Percentiles rank a stretch among this genome's conserved stretches.
These are phyloP conservation scores for Xylaria hypoxylon DNA, from an alignment of 2,329 filamentous ascomycete genomes.

Conservation along the genomic window DNA sequence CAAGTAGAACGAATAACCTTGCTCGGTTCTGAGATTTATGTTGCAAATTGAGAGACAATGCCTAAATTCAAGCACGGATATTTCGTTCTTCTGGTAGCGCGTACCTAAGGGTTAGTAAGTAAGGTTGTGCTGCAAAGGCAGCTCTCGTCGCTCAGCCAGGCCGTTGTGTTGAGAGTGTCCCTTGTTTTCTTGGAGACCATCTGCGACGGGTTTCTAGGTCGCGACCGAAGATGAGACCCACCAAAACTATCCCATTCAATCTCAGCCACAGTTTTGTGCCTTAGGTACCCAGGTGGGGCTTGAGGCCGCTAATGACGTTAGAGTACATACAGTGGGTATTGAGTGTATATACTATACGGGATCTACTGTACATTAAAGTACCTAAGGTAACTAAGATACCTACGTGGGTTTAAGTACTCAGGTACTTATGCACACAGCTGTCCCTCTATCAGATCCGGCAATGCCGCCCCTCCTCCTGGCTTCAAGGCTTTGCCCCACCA, in stretches of 20 bases:
- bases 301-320: no score
- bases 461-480: conserved; percentile 13
- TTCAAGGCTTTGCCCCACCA: no score
- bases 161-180: conserved; percentile 19
- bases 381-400: no score
- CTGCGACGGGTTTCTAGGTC: conserved; percentile 35
- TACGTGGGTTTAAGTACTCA: no score
- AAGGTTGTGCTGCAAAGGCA: conserved; percentile 38
- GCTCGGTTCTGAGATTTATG: conserved; percentile 1
- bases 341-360: no score
- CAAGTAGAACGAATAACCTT: not conserved
- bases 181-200: conserved; percentile 32
- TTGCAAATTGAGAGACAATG: conserved; percentile 20
- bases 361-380: no score
- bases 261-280: no score
- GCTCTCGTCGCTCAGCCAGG: conserved; percentile 19
- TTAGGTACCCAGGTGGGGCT: not conserved
- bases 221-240: conserved; percentile 25
- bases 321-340: no score
- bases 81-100: conserved; percentile 26
- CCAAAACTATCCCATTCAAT: not conserved
- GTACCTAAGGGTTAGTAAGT: conserved; percentile 39
- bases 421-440: no score
- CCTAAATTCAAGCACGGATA: not conserved
- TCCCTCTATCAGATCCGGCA: conserved; percentile 8